Evolutionary conservation across 108 stramenopile species (phyloP).

Genomic region (Cyclostephanos tholiformis): DNA sequence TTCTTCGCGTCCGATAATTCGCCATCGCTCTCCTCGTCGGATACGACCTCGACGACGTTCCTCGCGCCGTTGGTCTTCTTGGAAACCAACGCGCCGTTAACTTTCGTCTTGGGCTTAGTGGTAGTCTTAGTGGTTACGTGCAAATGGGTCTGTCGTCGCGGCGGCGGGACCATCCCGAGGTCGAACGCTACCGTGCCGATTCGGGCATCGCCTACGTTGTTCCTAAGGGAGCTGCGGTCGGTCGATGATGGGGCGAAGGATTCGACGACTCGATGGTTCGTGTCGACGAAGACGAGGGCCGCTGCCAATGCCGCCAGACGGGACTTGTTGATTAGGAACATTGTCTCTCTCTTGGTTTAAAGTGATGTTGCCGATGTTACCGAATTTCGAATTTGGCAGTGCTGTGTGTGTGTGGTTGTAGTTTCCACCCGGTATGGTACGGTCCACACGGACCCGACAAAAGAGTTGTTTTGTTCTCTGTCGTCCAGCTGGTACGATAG

Average conservation of each 20-base stretch:
- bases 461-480: too few relatives aligned
- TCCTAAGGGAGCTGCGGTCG: slow-evolving; percentile 6
- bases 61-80: too few relatives aligned
- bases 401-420: too few relatives aligned
- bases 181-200: neutral
- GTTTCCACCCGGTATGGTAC: too few relatives aligned
- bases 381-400: too few relatives aligned
- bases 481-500: too few relatives aligned
- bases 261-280: slow-evolving; percentile 10
- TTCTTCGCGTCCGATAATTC: slow-evolving; percentile 51
- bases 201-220: too few relatives aligned
- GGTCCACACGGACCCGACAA: too few relatives aligned
- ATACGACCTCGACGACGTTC: slow-evolving; percentile 9
- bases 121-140: slow-evolving; percentile 1
- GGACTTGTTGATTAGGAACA: slow-evolving; percentile 8
- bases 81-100: too few relatives aligned
- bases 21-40: slow-evolving; percentile 18
- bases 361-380: too few relatives aligned
- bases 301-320: slow-evolving; percentile 21
- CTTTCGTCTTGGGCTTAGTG: slow-evolving; percentile 12
- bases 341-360: neutral
- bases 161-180: neutral
- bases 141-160: neutral
- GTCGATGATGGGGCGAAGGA: slow-evolving; percentile 31
- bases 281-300: neutral